Evolutionary conservation across 805 yeast genomes (phyloP), one percentile per base, ranked within the genome.

Genomic region (Wickerhamiella hasegawae): DNA sequence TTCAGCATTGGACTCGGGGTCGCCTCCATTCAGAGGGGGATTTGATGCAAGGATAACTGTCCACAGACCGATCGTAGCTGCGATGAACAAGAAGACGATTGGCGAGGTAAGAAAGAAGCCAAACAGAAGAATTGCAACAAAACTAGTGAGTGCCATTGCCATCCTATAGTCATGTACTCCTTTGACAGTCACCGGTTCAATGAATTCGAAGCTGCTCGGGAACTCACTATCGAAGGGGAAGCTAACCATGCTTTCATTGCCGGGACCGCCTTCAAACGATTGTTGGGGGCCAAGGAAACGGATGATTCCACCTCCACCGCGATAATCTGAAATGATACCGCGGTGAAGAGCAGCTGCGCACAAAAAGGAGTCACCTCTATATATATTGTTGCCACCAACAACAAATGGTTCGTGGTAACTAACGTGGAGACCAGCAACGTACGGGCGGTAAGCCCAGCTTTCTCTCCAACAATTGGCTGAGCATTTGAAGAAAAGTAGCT

Each of bases 261-360:
- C 82, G 10, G 48, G 38, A 1, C 60, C 46, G 0, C 74, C 52
- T 0, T 59, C 59, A 46, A 79, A 84, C 1, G 45, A 38, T 2
- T 53, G 51, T 32, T 66, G 67, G 2, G 68, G 57, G 5, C 87
- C 83, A 6, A 55, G 49, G 52, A 71, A 75, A 2, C 71, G 57
- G 14, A 79, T 44, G 34, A 66, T 61, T 1, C 80, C 84, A 51
- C 87, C 77, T 0, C 94, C 95, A 2, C 97, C 97, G 39, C 59
- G 60, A 19, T 64, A 48, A 11, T 87, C 76, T 0, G 90, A 76
- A 1, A 84, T 58, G 0, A 75, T 54, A 1, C 95, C 95, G 2
- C 85, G 73, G 54, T 85, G 95, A 3, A 80, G 70, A 0, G 90
- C 96, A 2, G 95, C 78, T 0, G 84, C 87, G 53, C 97, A 85